Conservation (phyloP, 805 yeast species). For the Jamesozyma hellenica region DNA sequence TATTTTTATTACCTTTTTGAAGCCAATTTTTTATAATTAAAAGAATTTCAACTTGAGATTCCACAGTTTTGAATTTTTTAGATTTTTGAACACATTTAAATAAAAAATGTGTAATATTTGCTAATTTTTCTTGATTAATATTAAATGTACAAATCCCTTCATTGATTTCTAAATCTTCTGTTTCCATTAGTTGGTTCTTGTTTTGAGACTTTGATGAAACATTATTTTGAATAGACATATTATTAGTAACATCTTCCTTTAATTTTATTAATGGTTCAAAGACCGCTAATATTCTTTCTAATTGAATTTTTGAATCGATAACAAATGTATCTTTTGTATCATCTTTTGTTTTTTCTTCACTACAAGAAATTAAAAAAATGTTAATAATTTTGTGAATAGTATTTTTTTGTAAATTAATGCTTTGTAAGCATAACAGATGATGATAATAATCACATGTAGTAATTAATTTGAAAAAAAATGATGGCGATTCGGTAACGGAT, state of each 20-base stretch:
- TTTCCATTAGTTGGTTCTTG: no score
- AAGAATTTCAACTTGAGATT: constrained; percentile 32
- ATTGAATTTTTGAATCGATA: constrained; percentile 14
- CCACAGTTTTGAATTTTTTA: constrained; percentile 9
- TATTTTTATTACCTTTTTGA: constrained; percentile 38
- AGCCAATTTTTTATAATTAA: constrained; percentile 21
- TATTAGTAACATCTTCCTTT: neutral
- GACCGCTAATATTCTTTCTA: constrained; percentile 16
- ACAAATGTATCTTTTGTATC: neutral
- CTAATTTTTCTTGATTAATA: constrained; percentile 47
- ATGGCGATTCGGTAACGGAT: neutral
- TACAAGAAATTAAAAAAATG: neutral
- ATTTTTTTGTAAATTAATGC: constrained; percentile 36
- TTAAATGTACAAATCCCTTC: neutral
- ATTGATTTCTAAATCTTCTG: no score
- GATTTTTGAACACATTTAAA: constrained; percentile 23
- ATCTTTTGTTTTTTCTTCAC: neutral
- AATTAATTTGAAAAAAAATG: constrained; percentile 14
- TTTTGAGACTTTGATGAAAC: no score
- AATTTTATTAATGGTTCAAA: constrained; percentile 17
- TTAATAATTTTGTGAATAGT: constrained; percentile 42
- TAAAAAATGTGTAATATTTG: constrained; percentile 60
- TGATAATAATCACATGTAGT: constrained; percentile 18
- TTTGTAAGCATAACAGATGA: constrained; percentile 34
- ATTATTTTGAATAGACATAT: no score